These are phyloP conservation scores for Fomitopsis pinicola DNA, from an alignment of 1,284 basidiomycete genomes.

Conservation along the genomic window DNA sequence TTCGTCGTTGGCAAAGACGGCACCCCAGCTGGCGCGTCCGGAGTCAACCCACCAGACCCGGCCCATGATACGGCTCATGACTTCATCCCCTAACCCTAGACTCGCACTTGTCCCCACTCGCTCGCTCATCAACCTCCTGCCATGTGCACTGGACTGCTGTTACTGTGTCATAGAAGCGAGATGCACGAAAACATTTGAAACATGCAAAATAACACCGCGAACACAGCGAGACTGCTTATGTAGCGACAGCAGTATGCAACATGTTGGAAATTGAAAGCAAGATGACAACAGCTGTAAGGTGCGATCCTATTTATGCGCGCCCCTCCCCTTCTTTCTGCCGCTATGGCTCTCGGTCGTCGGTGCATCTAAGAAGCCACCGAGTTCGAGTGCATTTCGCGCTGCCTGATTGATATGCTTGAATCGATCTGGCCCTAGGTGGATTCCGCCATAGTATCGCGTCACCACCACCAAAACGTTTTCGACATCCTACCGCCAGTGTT, in stretches of 20 bases:
- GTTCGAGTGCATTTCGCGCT: conserved; percentile 79
- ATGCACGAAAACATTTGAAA: too few species aligned
- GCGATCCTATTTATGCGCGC: not conserved
- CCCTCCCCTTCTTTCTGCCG: conserved; percentile 3
- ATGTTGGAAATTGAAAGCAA: not conserved
- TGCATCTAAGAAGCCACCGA: conserved; percentile 72
- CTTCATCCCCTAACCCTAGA: conserved; percentile 8
- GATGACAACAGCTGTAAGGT: not conserved
- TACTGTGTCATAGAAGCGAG: not conserved
- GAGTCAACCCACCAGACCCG: too few species aligned
- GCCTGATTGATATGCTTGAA: conserved; percentile 94
- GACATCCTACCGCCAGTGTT: conserved; percentile 47
- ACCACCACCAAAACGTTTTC: conserved; percentile 83
- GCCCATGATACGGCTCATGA: not conserved
- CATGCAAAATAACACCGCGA: not conserved
- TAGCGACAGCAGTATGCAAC: not conserved
- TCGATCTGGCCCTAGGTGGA: conserved; percentile 80
- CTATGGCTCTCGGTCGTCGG: conserved; percentile 10
- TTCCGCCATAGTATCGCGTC: conserved; percentile 78
- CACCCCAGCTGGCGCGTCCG: too few species aligned
- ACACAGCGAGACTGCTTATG: not conserved
- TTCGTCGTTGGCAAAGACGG: not conserved
- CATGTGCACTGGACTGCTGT: not conserved
- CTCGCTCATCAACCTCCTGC: not conserved
- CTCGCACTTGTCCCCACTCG: not conserved